A percentile compares a stretch with the other conserved stretches of the same genome.
phyloP scores from a whole-genome alignment of 108 stramenopile genomes.

The Pseudonitzschia delicatissima region DNA sequence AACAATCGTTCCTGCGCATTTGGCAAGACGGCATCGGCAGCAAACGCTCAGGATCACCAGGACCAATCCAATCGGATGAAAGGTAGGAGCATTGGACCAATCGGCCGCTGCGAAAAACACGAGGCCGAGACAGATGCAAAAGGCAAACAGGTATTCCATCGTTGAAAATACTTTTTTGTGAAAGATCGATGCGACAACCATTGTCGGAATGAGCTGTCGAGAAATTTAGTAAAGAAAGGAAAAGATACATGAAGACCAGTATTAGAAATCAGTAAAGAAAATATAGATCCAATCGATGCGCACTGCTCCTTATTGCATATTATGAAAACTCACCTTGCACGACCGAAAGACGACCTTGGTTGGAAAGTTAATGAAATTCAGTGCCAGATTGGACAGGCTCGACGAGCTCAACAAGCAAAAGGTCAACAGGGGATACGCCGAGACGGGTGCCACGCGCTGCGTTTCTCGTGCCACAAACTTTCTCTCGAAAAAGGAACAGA shows the following conservation, averaged over 20 bases:
- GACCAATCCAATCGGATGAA: constrained; percentile 84
- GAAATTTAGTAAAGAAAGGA: no score
- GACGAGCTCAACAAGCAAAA: constrained; percentile 81
- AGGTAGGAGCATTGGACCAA: constrained; percentile 79
- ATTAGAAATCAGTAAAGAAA: no score
- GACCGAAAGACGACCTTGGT: constrained; percentile 74
- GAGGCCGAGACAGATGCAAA: constrained; percentile 85
- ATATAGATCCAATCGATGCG: no score
- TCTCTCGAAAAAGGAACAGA: constrained; percentile 77
- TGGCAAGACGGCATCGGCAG: constrained; percentile 91
- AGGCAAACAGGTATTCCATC: constrained; percentile 82
- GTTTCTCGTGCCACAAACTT: constrained; percentile 48
- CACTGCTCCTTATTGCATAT: no score
- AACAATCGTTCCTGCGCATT: constrained; percentile 93
- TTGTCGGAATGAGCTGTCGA: constrained; percentile 77
- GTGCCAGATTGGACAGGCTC: constrained; percentile 82
- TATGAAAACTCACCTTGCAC: constrained; percentile 9
- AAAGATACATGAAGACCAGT: no score
- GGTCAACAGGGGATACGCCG: constrained; percentile 82
- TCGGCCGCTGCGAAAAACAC: constrained; percentile 92
- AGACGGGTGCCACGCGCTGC: constrained; percentile 67
- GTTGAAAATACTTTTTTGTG: constrained; percentile 70
- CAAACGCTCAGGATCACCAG: constrained; percentile 86
- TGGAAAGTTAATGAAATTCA: constrained; percentile 97
- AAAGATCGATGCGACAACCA: constrained; percentile 86